Conservation (phyloP, 495 filamentous ascomycete genomes). For the Podospora sp. region DNA sequence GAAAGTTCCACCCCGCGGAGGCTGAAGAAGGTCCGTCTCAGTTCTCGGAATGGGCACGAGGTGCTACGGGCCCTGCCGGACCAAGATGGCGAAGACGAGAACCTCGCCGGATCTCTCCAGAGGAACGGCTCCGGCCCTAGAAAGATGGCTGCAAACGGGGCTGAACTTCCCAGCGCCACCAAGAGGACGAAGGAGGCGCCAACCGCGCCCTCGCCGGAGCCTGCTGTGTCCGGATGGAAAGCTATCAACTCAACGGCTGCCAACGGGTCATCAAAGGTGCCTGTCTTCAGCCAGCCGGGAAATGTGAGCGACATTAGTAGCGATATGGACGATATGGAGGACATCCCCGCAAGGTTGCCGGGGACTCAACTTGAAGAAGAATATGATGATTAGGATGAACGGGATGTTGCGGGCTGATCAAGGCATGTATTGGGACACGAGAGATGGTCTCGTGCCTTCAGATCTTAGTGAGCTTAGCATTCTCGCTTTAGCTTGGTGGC, state of each 20-base stretch:
- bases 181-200: neutral
- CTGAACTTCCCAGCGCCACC: neutral
- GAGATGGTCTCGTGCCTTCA: no score
- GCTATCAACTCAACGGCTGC: neutral
- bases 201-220: neutral
- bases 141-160: neutral
- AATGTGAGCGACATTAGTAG: constrained; percentile 24
- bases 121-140: neutral
- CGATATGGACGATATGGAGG: constrained; percentile 40
- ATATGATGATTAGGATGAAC: no score
- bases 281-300: neutral
- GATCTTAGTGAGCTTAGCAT: no score
- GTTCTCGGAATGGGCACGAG: neutral
- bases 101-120: neutral
- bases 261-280: neutral
- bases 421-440: no score
- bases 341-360: constrained; percentile 35
- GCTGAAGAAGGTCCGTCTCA: neutral
- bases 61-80: neutral
- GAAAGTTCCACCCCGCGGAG: neutral
- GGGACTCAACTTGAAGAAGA: neutral
- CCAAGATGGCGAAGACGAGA: neutral
- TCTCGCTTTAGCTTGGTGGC: no score
- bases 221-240: neutral
- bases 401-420: no score